These are phyloP conservation scores for Tricholoma matsutake DNA, from an alignment of 768 basidiomycete genomes.

Conservation along the genomic window DNA sequence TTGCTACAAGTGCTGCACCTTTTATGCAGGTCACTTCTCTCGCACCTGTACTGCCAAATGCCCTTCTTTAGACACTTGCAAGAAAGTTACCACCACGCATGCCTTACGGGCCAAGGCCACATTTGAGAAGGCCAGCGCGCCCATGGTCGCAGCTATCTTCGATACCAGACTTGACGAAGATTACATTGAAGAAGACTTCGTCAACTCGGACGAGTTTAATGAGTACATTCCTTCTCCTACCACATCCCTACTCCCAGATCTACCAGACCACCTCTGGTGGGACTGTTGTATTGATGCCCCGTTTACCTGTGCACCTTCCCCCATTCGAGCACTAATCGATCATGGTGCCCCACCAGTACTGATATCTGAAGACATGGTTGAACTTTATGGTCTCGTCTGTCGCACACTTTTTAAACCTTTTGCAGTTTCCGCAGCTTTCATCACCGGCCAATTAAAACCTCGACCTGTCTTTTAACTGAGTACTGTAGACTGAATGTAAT, in stretches of 20 bases:
- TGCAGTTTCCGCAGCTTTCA: too few species aligned
- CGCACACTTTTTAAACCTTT: neutral
- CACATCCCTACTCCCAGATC: neutral
- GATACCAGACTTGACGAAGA: neutral
- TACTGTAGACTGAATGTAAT: neutral
- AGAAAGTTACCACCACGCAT: neutral
- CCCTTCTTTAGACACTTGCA: neutral
- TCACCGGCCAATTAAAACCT: too few species aligned
- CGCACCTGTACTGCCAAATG: neutral
- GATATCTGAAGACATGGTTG: too few species aligned
- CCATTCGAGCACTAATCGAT: too few species aligned
- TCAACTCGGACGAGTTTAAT: neutral
- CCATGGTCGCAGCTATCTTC: neutral
- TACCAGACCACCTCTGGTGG: neutral
- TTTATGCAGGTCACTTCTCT: too few species aligned
- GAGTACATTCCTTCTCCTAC: neutral
- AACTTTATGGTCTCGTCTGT: too few species aligned
- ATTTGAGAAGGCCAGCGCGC: neutral
- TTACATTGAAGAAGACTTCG: too few species aligned
- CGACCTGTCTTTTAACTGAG: too few species aligned
- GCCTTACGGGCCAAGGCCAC: neutral
- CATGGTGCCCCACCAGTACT: too few species aligned
- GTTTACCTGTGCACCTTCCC: too few species aligned
- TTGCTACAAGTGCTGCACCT: too few species aligned
- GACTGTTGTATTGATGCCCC: too few species aligned